Evolutionary conservation across 768 basidiomycete species (phyloP).

Genomic region (Lentinula edodes): DNA sequence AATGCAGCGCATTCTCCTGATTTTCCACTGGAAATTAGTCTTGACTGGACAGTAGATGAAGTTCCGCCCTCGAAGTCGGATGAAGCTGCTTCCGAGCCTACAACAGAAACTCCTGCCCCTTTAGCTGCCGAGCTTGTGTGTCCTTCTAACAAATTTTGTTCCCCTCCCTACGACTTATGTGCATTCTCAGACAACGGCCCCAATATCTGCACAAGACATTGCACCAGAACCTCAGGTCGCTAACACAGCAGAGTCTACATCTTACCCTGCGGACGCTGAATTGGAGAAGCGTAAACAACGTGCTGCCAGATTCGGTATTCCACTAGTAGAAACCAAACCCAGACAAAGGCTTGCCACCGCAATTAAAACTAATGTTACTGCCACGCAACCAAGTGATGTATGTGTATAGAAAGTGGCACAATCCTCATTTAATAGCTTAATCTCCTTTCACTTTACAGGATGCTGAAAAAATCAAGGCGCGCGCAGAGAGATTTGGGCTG

Average conservation of each 20-base stretch:
- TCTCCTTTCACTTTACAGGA: slow-evolving; percentile 27
- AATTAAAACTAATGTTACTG: not conserved
- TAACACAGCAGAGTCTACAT: not conserved
- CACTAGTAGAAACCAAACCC: slow-evolving; percentile 40
- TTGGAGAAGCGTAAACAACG: slow-evolving; percentile 53
- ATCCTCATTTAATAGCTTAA: not conserved
- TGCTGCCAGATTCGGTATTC: slow-evolving; percentile 69
- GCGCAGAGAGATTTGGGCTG: slow-evolving; percentile 53
- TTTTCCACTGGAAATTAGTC: slow-evolving; percentile 19
- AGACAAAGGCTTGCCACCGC: slow-evolving; percentile 14
- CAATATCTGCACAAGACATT: slow-evolving; percentile 9
- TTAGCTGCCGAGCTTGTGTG: not conserved
- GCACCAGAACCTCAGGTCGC: slow-evolving; percentile 7
- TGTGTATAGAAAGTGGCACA: slow-evolving; percentile 5
- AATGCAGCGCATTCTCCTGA: not conserved
- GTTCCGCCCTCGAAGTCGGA: slow-evolving; percentile 12
- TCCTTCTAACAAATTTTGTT: not conserved
- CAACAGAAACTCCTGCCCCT: not conserved
- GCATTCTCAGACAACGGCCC: not conserved
- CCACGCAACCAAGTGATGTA: slow-evolving; percentile 16
- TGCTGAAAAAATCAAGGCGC: slow-evolving; percentile 41
- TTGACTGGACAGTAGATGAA: slow-evolving; percentile 38
- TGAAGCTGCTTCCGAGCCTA: not conserved
- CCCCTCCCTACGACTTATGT: not conserved
- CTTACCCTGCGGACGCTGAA: slow-evolving; percentile 36